Base-by-base conservation (phyloP, 1,139 yeast species). In the Citeromyces hawaiiensis region DNA sequence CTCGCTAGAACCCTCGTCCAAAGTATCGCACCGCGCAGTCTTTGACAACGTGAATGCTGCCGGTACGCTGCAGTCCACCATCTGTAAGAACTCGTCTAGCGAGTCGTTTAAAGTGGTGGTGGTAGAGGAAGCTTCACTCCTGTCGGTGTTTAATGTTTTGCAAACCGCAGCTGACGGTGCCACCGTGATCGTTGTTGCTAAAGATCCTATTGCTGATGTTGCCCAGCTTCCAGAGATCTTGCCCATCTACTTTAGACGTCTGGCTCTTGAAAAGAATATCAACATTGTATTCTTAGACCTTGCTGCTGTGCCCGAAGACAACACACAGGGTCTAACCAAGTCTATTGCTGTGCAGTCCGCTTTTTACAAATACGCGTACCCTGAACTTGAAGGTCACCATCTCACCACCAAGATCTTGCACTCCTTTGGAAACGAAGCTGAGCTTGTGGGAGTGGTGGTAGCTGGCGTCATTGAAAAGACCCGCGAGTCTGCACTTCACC, bases 351-450 rank as follows among this genome's bases (percentile, higher is more conserved):
- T 75, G 43, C 96, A 86, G 61, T 72, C 81, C 40, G 85, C 78
- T 1, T 81, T 85, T 65, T 86, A 95, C 94, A 70, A 72, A 48
- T 64, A 70, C 35, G 72, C 83, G 5, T 72, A 70, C 44, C 85
- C 87, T 7, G 69, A 70, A 40, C 68, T 79, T 38, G 68, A 70
- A 36, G 56, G 63, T 39, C 80, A 77, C 39, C 77, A 78, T 37
- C 70, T 82, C 48, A 87, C 85, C 44, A 81, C 85, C 59, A 81
- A 80, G 59, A 73, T 86, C 50, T 75, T 82, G 55, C 83, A 80
- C 55, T 81, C 94, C 18, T 79, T 80, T 47, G 93, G 94, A 41
- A 73, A 81, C 43, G 86, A 79, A 44, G 82, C 85, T 45, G 96
- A 85, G 60, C 68, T 85, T 44, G 72, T 85, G 48, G 93, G 88